phyloP scores from a whole-genome alignment of 345 rosid genomes.

The Barbarea vulgaris region DNA sequence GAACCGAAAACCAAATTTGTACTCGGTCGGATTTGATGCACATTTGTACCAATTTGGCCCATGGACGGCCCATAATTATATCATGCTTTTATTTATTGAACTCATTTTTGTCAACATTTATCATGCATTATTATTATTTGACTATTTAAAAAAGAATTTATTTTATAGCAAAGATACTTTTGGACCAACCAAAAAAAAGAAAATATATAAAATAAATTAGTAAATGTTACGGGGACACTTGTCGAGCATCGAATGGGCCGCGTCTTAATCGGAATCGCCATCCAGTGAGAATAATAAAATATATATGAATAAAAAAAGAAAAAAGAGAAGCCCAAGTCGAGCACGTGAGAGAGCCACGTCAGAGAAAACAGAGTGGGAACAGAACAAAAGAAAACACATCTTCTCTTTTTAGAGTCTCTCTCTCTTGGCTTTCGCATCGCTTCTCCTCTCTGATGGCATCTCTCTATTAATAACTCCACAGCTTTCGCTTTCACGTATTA shows the following conservation, averaged over 20 bases:
- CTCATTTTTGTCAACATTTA: not conserved
- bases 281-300: constrained; percentile 7
- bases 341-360: constrained; percentile 43
- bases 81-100: not conserved
- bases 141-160: constrained; percentile 17
- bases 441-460: constrained; percentile 7
- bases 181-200: constrained; percentile 34
- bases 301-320: not conserved
- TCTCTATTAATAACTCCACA: constrained; percentile 33
- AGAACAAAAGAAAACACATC: constrained; percentile 44
- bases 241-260: constrained; percentile 34
- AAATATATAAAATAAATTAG: not conserved
- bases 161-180: constrained; percentile 14
- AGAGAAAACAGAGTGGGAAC: constrained; percentile 33
- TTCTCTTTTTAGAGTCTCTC: constrained; percentile 26
- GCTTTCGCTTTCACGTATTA: constrained; percentile 43
- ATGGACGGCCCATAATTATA: not conserved
- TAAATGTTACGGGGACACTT: not conserved
- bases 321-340: not conserved
- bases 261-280: constrained; percentile 41
- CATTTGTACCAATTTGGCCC: constrained; percentile 3
- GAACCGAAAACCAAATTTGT: too few species aligned
- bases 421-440: not conserved
- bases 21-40: not conserved
- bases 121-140: constrained; percentile 27